phyloP scores from a whole-genome alignment of 164 flowering plant species.

The Vitis riparia region DNA sequence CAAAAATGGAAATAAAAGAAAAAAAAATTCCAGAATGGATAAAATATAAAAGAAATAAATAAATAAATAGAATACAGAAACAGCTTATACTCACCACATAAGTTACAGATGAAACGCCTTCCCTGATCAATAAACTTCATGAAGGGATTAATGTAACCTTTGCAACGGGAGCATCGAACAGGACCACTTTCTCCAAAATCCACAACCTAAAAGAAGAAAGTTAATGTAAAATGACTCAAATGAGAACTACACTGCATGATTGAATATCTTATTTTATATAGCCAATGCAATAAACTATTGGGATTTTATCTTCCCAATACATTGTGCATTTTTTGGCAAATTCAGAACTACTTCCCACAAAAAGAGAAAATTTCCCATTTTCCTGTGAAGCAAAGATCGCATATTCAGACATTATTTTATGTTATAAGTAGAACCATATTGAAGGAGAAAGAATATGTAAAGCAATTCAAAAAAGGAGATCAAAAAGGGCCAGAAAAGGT shows the following conservation, averaged over 20 bases:
- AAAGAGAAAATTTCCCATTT: too few relatives aligned
- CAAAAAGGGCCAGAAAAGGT: too few relatives aligned
- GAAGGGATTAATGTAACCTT: slow-evolving; percentile 94
- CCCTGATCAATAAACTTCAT: slow-evolving; percentile 98
- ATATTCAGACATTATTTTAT: too few relatives aligned
- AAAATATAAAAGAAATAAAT: neutral
- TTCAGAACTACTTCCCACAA: too few relatives aligned
- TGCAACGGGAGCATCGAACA: slow-evolving; percentile 97
- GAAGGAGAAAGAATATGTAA: too few relatives aligned
- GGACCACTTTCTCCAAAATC: slow-evolving; percentile 99
- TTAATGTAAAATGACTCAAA: neutral
- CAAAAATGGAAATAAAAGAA: neutral
- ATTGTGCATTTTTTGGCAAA: too few relatives aligned
- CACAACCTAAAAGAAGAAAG: slow-evolving; percentile 56
- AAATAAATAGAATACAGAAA: neutral
- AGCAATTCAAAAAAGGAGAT: too few relatives aligned
- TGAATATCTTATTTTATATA: neutral
- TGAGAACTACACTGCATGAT: neutral
- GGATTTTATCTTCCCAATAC: neutral
- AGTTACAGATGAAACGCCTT: slow-evolving; percentile 84
- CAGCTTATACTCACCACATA: slow-evolving; percentile 73
- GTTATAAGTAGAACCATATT: too few relatives aligned
- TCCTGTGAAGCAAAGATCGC: too few relatives aligned
- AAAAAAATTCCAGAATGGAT: too few relatives aligned
- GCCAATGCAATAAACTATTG: neutral